phyloP scores from a whole-genome alignment of 768 basidiomycete species.

The Termitomyces bulborhizus region DNA sequence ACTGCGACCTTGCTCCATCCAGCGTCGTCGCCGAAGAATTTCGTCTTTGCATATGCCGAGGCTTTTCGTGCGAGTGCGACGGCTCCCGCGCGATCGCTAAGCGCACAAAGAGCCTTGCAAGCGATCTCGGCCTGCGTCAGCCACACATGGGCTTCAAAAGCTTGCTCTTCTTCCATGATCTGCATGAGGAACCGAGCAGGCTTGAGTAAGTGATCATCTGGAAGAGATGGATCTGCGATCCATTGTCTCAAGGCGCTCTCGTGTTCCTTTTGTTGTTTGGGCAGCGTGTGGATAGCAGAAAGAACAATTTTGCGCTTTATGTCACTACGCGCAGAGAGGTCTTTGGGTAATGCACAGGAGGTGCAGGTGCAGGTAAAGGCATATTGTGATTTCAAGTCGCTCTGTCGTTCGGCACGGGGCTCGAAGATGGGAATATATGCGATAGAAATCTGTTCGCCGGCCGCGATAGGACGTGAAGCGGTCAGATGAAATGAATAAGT shows the following conservation, averaged over 20 bases:
- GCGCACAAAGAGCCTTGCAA: constrained; percentile 17
- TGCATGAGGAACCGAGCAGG: constrained; percentile 2
- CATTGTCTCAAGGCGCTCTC: constrained; percentile 8
- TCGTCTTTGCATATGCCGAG: constrained; percentile 2
- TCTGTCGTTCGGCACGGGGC: constrained; percentile 8
- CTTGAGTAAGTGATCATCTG: constrained; percentile 9
- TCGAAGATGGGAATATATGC: constrained; percentile 1
- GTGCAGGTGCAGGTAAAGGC: constrained; percentile 14
- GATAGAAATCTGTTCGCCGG: constrained; percentile 14
- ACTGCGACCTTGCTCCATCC: constrained; percentile 14
- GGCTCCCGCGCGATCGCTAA: constrained; percentile 11
- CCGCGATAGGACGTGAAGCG: constrained; percentile 13
- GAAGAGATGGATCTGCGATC: constrained; percentile 8
- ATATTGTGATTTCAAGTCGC: constrained; percentile 5
- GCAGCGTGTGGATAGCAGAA: not conserved
- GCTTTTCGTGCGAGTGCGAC: constrained; percentile 13
- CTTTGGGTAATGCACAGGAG: constrained; percentile 8
- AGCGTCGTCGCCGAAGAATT: constrained; percentile 5
- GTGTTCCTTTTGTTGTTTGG: constrained; percentile 1
- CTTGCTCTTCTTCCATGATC: constrained; percentile 13
- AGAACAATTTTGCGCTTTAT: constrained; percentile 8
- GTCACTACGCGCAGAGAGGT: constrained; percentile 13
- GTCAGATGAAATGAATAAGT: constrained; percentile 2
- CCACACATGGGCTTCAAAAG: constrained; percentile 7
- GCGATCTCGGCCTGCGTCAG: constrained; percentile 8